Evolutionary conservation across 2,329 filamentous ascomycete genomes (phyloP), one percentile per base, ranked within the genome.

Genomic region (Microsporum ferrugineum): DNA sequence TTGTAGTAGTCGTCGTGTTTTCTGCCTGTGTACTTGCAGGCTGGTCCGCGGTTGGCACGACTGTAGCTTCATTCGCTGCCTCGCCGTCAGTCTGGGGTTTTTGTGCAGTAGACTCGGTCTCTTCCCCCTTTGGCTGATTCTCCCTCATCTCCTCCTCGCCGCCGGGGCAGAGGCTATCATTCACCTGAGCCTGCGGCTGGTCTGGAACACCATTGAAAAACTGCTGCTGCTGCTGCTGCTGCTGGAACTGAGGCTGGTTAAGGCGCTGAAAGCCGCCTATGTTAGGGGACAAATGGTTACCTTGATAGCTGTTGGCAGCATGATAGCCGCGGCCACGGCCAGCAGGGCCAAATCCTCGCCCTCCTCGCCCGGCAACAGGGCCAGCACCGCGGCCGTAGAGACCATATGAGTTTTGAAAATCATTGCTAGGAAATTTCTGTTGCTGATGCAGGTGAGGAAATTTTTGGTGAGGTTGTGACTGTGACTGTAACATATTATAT

Each of bases 391-490:
- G 81, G 68, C 83, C 83, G 73, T 81, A 84, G 65, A 84, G 84
- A 76, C 84, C 84, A 79, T 84, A 85, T 79, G 88, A 90, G 79
- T 90, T 87, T 76, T 88, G 78, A 72, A 78, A 81, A 73, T 83
- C 81, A 80, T 82, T 80, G 79, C 80, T 82, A 76, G 77, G 77
- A 74, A 79, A 83, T 64, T 73, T 72, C 70, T 81, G 78, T 71
- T 79, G 79, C 72, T 70, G 69, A 64, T 69, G 68, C 71, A 71
- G 71, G 68, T 85, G 84, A 77, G 85, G 85, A 84, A 88, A 91
- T 82, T 89, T 89, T 85, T 87, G 87, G 84, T 86, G 84, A 82
- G 85, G 73, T 70, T 87, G 83, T 80, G 86, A 79, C 83, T 86
- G 84, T 83, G 85, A 73, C 70, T 87, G 83, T 80, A 86, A 79